A percentile compares a stretch with the other conserved stretches of the same genome.
phyloP scores from a whole-genome alignment of 2,329 filamentous ascomycete species.

The Ramularia collo-cygni region DNA sequence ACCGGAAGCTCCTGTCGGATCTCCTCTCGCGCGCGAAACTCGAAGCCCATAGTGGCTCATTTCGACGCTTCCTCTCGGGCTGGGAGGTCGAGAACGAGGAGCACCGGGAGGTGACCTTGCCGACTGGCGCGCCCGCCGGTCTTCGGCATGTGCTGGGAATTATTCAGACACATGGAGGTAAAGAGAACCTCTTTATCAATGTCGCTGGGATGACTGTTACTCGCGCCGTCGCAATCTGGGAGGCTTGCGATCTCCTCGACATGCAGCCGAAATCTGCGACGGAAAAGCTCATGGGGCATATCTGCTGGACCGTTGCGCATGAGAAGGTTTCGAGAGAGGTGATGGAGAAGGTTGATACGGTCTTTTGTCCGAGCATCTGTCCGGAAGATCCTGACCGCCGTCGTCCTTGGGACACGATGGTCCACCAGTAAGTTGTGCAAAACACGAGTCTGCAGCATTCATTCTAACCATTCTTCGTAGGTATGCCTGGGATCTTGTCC shows the following conservation, averaged over 20 bases:
- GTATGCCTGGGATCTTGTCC: neutral
- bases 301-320: constrained; percentile 6
- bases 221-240: constrained; percentile 5
- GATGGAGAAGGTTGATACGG: constrained; percentile 3
- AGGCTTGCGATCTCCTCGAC: constrained; percentile 2
- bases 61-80: constrained; percentile 2
- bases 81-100: neutral
- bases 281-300: neutral
- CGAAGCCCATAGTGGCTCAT: neutral
- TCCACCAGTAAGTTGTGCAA: constrained; percentile 8
- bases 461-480: neutral
- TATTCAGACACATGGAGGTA: constrained; percentile 1
- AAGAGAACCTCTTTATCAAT: constrained; percentile 3
- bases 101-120: constrained; percentile 1
- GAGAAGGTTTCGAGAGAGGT: constrained; percentile 1
- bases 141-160: constrained; percentile 6
- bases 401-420: constrained; percentile 4
- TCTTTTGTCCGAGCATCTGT: constrained; percentile 1
- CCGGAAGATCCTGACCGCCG: neutral
- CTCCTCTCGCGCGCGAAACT: constrained; percentile 4
- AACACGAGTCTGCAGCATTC: no score
- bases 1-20: no score
- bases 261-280: constrained; percentile 1
- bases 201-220: neutral
- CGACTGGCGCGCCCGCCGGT: constrained; percentile 3